Evolutionary conservation across 768 basidiomycete genomes (phyloP).

Genomic region (Tylopilus sp.): DNA sequence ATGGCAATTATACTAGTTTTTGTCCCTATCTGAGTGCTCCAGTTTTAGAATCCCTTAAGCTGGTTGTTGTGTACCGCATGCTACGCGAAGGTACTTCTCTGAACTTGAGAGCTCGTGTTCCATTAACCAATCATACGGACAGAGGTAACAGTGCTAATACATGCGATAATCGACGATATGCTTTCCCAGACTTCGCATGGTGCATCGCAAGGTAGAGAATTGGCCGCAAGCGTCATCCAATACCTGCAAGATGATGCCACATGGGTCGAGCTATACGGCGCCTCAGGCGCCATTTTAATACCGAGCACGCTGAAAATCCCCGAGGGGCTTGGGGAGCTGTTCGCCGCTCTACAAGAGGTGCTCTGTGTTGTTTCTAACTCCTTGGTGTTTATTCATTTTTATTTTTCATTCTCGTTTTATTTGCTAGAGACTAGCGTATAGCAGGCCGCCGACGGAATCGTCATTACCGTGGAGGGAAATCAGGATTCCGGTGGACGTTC

Average conservation of each 20-base stretch:
- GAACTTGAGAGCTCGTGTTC: neutral
- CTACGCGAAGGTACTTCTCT: constrained; percentile 68
- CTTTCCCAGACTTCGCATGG: constrained; percentile 35
- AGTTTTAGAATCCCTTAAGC: constrained; percentile 61
- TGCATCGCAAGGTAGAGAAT: constrained; percentile 37
- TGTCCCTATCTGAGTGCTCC: constrained; percentile 6
- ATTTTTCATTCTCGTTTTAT: constrained; percentile 25
- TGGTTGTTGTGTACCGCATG: constrained; percentile 74
- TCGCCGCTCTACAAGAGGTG: constrained; percentile 34
- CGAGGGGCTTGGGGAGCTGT: constrained; percentile 25
- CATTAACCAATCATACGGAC: constrained; percentile 8
- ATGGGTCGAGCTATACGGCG: constrained; percentile 69
- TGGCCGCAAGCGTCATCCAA: constrained; percentile 51
- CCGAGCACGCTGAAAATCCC: constrained; percentile 38
- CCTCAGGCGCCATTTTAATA: constrained; percentile 67
- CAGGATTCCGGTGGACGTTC: constrained; percentile 82
- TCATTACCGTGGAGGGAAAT: constrained; percentile 64
- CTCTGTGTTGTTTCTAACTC: constrained; percentile 15
- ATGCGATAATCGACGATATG: constrained; percentile 43
- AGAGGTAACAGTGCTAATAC: constrained; percentile 71
- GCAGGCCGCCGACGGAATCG: constrained; percentile 37
- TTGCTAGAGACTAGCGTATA: constrained; percentile 35
- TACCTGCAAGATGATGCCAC: constrained; percentile 57
- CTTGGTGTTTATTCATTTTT: constrained; percentile 22
- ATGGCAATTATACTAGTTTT: constrained; percentile 4